Evolutionary conservation across 768 basidiomycete genomes (phyloP).

Genomic region (Crepidotus variabilis): DNA sequence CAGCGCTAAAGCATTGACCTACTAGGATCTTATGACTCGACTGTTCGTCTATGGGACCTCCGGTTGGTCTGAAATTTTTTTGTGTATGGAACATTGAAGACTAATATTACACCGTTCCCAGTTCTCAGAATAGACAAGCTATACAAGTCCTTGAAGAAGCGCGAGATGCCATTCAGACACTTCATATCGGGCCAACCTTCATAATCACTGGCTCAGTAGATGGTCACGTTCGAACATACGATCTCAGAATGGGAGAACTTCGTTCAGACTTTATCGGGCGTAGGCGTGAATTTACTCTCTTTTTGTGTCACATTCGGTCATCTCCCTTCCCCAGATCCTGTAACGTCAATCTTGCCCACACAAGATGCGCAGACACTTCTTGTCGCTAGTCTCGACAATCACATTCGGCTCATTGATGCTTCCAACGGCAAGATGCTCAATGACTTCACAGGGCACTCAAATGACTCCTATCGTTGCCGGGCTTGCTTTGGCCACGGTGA

Average conservation of each 20-base stretch:
- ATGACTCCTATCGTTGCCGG: constrained; percentile 72
- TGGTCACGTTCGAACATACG: constrained; percentile 89
- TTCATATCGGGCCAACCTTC: constrained; percentile 62
- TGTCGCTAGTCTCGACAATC: constrained; percentile 80
- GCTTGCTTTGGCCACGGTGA: constrained; percentile 84
- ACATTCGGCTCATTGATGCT: constrained; percentile 82
- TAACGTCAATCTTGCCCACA: constrained; percentile 79
- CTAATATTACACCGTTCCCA: constrained; percentile 21
- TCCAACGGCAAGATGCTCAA: constrained; percentile 81
- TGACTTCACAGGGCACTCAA: constrained; percentile 75
- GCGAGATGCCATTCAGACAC: constrained; percentile 78
- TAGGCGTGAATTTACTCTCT: constrained; percentile 35
- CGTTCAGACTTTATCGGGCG: constrained; percentile 88
- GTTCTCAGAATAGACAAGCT: constrained; percentile 74
- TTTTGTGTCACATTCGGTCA: neutral
- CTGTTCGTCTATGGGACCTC: constrained; percentile 89
- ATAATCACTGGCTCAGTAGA: constrained; percentile 87
- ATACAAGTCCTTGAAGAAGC: constrained; percentile 92
- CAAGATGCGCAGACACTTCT: constrained; percentile 79
- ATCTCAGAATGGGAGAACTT: constrained; percentile 89
- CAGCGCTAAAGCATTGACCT: constrained; percentile 1
- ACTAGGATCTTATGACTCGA: constrained; percentile 90
- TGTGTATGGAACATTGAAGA: neutral
- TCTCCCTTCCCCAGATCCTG: constrained; percentile 37
- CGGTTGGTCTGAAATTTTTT: constrained; percentile 46